Base-by-base conservation (phyloP, 164 flowering plant species). In the Vitis labrusca region DNA sequence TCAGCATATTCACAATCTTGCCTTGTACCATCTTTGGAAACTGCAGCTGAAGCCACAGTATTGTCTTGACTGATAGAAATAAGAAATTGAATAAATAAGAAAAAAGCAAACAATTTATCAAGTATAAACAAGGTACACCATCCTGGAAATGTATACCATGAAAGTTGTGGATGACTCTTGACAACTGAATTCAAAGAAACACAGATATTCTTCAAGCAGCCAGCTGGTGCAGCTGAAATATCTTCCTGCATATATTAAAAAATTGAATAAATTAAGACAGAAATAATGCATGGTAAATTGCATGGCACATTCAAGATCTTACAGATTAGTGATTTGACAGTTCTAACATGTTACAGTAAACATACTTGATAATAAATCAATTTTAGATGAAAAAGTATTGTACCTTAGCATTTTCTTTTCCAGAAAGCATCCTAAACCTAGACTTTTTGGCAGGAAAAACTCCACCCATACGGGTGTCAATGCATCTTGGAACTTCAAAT, bases 401-500 rank as follows among this genome's bases (percentile, higher is more conserved):
- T n/a, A 96, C 99, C 97, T 91, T 91, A 5, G 66, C 67, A 71
- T 77, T 92, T 69, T 80, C 88, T 72, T 89, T 91, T 60, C 77
- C 81, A 65, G 83, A 69, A n/a, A 77, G 80, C 80, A 79, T 61
- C 74, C 71, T 81, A 51, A 85, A 76, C 78, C 88, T 85, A 59
- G 85, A 83, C 75, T 96, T 96, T 73, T 76, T 87, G 62, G 74
- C 93, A 64, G 97, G 97, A 83, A 69, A 96, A 23, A 87, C 88
- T 67, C 85, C 95, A 84, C 0, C 84, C 76, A 96, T 68, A 71
- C 93, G 91, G 10, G 86, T 93, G 57, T 94, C 86, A 66, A 81
- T 83, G 74, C 85, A 95, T 78, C 86, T 91, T 63, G 94, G 84
- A 67, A 61, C 77, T 71, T 81, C 88, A 0, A 76, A 51, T 9